phyloP scores from a whole-genome alignment of 106 monocot genomes.

The Dioscorea alata region DNA sequence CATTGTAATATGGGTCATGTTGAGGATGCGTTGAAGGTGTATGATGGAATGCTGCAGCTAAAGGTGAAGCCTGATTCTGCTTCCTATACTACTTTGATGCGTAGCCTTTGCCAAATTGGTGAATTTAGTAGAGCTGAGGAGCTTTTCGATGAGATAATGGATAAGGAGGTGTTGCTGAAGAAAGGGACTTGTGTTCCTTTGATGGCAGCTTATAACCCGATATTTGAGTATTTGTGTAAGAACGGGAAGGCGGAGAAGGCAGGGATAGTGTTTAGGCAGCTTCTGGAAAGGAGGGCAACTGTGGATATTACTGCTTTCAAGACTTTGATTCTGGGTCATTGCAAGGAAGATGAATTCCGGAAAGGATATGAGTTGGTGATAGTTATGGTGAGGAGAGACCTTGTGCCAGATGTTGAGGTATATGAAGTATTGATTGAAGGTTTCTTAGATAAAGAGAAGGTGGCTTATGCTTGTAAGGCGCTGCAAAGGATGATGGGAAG shows the following conservation, averaged over 20 bases:
- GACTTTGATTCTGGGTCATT: conserved; percentile 68
- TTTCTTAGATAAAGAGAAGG: conserved; percentile 34
- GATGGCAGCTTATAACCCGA: conserved; percentile 75
- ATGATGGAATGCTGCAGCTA: conserved; percentile 48
- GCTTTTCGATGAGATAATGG: conserved; percentile 65
- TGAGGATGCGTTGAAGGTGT: conserved; percentile 65
- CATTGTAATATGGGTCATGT: conserved; percentile 40
- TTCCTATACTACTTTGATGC: conserved; percentile 65
- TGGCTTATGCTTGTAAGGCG: conserved; percentile 45
- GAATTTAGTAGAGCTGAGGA: conserved; percentile 55
- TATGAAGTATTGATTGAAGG: conserved; percentile 52
- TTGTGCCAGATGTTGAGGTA: conserved; percentile 54
- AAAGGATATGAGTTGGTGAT: conserved; percentile 54
- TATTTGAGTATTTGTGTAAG: conserved; percentile 56
- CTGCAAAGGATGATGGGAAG: conserved; percentile 63
- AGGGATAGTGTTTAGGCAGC: conserved; percentile 40
- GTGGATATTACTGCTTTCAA: conserved; percentile 75
- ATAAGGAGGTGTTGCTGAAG: conserved; percentile 48
- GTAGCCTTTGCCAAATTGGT: conserved; percentile 37
- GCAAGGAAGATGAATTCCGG: conserved; percentile 43
- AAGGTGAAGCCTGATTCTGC: conserved; percentile 72
- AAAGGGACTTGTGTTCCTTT: conserved; percentile 49
- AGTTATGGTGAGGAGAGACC: conserved; percentile 61
- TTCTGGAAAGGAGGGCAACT: conserved; percentile 46
- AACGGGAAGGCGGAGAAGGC: conserved; percentile 74